Evolutionary conservation across 768 basidiomycete genomes (phyloP), one percentile per base, ranked within the genome.

Genomic region (Phaeotremella fagi): DNA sequence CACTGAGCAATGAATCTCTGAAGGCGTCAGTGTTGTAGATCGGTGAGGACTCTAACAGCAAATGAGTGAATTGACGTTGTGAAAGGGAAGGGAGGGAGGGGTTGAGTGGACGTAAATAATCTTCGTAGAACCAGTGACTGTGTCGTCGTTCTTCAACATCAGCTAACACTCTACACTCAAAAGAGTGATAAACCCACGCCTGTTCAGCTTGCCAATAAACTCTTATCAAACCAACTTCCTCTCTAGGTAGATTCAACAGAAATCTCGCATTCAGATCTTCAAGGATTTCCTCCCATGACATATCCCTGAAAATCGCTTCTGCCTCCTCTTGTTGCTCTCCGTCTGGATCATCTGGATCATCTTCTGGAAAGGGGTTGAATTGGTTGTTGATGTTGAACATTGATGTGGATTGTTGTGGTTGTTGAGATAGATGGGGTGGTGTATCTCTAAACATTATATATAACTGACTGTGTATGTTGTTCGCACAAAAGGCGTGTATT

Each of bases 81-180:
- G 85, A 83, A 55, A 90, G 79, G 0, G 90, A 87, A 0, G 90
- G 94, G 37, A 97, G 84, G 54, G 83, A 82, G 7, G 85, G 84
- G 52, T 90, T 87, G 75, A 87, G 82, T 72, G 92, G 90, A 37
- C 95, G 87, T 59, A 98, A 84, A 65, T 95, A 98, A 74, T 99
- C 95, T 79, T 98, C 95, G 67, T 99, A 99, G 75, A 89, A 99
- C 94, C 94, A 99, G 73, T 97, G 94, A n/a, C 92, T 95, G 69
- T 22, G 33, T 9, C 33, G n/a, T n/a, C n/a, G n/a, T n/a, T n/a
- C n/a, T n/a, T n/a, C n/a, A n/a, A n/a, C n/a, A n/a, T n/a, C n/a
- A n/a, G n/a, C n/a, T n/a, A n/a, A n/a, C n/a, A n/a, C n/a, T n/a
- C n/a, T n/a, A n/a, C n/a, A n/a, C 14, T 31, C 36, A 47, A 41